Evolutionary conservation across 2,329 filamentous ascomycete species (phyloP).

Genomic region (Fusarium miscanthi): DNA sequence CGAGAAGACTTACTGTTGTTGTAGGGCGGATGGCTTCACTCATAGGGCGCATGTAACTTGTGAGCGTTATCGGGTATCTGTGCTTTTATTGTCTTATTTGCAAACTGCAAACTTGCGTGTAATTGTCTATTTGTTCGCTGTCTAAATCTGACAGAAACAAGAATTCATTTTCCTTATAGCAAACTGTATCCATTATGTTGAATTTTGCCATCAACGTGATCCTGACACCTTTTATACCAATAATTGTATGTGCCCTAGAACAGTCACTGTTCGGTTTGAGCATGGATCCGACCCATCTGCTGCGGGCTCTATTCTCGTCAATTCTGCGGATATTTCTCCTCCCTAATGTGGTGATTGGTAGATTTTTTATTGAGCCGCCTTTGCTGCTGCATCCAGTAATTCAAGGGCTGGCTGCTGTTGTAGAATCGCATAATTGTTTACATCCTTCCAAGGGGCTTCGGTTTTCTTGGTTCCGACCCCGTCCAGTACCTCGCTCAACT

Average conservation of each 20-base stretch:
- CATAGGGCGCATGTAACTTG: conserved; percentile 17
- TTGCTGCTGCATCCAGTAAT: background rate
- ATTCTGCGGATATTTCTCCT: background rate
- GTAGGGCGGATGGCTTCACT: conserved; percentile 18
- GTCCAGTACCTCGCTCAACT: conserved; percentile 18
- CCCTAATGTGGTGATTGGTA: background rate
- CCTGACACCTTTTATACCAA: conserved; percentile 13
- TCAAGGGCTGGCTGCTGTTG: conserved; percentile 2
- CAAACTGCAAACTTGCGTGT: conserved; percentile 38
- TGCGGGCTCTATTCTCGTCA: background rate
- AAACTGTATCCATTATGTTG: conserved; percentile 17
- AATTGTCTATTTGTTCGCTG: conserved; percentile 33
- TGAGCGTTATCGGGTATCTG: conserved; percentile 39
- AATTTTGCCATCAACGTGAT: conserved; percentile 4
- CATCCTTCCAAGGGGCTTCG: conserved; percentile 9
- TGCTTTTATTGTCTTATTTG: conserved; percentile 31
- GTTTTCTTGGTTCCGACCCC: conserved; percentile 27
- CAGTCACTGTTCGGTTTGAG: conserved; percentile 3
- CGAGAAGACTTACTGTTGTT: conserved; percentile 6
- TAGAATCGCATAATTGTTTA: background rate
- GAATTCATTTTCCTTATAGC: conserved; percentile 14
- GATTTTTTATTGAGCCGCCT: conserved; percentile 2
- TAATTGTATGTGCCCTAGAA: background rate
- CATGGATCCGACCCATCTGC: background rate
- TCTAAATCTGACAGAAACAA: conserved; percentile 17